These are phyloP conservation scores for Lodderomyces theae DNA, from an alignment of 1,139 yeast genomes.

Conservation along the genomic window DNA sequence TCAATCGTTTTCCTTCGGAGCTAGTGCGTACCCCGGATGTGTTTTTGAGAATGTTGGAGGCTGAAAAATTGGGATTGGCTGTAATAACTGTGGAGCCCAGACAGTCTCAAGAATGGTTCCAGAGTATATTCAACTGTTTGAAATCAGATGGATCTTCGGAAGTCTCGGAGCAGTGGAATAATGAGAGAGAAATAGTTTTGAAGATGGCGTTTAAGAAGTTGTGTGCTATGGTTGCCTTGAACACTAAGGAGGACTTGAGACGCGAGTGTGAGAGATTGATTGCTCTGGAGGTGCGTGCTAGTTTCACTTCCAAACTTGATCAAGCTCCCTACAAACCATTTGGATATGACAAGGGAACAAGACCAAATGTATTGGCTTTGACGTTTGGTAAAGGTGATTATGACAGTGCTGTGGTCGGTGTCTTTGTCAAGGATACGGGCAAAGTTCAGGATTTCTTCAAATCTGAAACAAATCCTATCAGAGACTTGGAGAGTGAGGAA, in stretches of 20 bases:
- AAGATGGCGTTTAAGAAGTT: conserved; percentile 66
- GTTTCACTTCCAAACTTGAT: conserved; percentile 69
- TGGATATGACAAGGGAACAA: conserved; percentile 73
- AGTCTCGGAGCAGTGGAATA: conserved; percentile 78
- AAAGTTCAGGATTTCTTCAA: conserved; percentile 74
- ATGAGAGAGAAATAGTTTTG: conserved; percentile 65
- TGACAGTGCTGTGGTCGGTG: conserved; percentile 85
- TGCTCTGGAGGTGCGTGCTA: conserved; percentile 65
- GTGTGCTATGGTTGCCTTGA: conserved; percentile 64
- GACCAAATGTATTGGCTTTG: conserved; percentile 78
- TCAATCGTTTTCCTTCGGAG: conserved; percentile 73
- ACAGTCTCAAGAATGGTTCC: conserved; percentile 44
- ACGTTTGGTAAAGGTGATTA: conserved; percentile 85
- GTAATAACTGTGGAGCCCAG: conserved; percentile 47
- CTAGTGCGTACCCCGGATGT: conserved; percentile 74
- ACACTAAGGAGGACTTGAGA: conserved; percentile 80
- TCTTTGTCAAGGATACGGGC: conserved; percentile 75
- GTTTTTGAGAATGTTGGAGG: conserved; percentile 85
- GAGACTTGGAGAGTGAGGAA: conserved; percentile 48
- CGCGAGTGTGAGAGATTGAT: conserved; percentile 73
- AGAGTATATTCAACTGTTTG: conserved; percentile 53
- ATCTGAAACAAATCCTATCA: conserved; percentile 74
- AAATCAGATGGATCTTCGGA: conserved; percentile 85
- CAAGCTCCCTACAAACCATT: conserved; percentile 92
- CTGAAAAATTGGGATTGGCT: conserved; percentile 66